Evolutionary conservation across 305 asterid genomes (phyloP).

Genomic region (Stenogyne calaminthoides): DNA sequence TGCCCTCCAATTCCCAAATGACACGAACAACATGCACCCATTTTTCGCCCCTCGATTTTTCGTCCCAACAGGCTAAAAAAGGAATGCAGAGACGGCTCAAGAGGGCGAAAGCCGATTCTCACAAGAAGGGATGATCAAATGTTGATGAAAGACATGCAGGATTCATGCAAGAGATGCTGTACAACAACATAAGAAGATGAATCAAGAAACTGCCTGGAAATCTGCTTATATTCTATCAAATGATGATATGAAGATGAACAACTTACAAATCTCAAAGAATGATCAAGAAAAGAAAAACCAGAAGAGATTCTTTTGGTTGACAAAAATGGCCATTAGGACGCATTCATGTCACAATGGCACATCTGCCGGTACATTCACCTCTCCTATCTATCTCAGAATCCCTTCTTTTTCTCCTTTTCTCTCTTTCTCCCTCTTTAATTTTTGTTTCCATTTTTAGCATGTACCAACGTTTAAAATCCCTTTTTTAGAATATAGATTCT

Average conservation of each 20-base stretch:
- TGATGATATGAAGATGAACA: neutral
- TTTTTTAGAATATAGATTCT: slow-evolving; percentile 8
- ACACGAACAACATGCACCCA: slow-evolving; percentile 96
- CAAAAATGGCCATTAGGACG: slow-evolving; percentile 45
- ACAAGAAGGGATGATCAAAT: neutral
- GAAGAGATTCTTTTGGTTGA: slow-evolving; percentile 31
- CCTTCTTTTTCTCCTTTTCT: slow-evolving; percentile 32
- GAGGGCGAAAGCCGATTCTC: neutral
- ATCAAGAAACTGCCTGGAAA: neutral
- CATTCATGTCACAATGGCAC: slow-evolving; percentile 44
- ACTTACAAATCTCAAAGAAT: slow-evolving; percentile 7
- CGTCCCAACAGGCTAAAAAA: slow-evolving; percentile 28
- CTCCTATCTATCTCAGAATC: slow-evolving; percentile 25
- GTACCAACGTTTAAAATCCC: neutral
- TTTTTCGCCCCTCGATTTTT: slow-evolving; percentile 34
- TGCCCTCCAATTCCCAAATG: slow-evolving; percentile 54
- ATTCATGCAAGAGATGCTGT: slow-evolving; percentile 9
- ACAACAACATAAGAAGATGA: slow-evolving; percentile 17
- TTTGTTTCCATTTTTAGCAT: slow-evolving; percentile 33
- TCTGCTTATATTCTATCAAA: slow-evolving; percentile 1
- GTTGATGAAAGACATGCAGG: slow-evolving; percentile 12
- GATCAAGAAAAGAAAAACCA: slow-evolving; percentile 11
- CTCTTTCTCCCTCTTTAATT: slow-evolving; percentile 17
- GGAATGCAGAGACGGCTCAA: slow-evolving; percentile 13
- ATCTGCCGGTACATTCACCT: slow-evolving; percentile 34